Evolutionary conservation across 257 asterid species (phyloP), one percentile per base, ranked within the genome.

Genomic region (Agastache rugosa): DNA sequence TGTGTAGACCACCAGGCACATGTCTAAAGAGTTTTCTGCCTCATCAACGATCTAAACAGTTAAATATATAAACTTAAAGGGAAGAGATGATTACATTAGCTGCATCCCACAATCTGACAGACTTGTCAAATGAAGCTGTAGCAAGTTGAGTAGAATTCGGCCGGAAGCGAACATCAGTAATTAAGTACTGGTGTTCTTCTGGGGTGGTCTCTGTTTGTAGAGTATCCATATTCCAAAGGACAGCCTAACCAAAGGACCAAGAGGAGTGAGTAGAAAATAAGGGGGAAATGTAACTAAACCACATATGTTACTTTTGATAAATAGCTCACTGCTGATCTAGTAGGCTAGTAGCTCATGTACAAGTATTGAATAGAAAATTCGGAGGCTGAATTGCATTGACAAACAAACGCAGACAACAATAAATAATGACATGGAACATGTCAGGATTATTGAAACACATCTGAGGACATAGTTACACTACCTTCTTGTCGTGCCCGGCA

Each of bases 401-500:
- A 67, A 14, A 15, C 41, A 63, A 19, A 76, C 31, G 70, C 60
- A 69, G 56, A 42, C 15, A 64, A 19, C 16, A 70, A 58, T 56
- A 65, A 27, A 37, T 3, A 37, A 62, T 44, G 35, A 47, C 67
- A 77, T n/a, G 41, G 44, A n/a, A 15, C 71, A 75, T 20, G 11
- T 35, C 27, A 17, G 48, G 55, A 65, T 71, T 17, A 69, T 50
- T 65, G 47, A 58, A 58, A 71, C 16, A 27, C 53, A 44, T 35
- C 1, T 4, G 20, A 14, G 22, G 67, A 74, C 67, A 42, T 19
- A 20, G 29, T 29, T 42, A 22, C 59, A 8, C 16, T 82, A 94
- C 99, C 97, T 89, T 92, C 86, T 87, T 89, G 84, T 92, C 98
- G 78, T 92, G 99, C 73, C 99, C 99, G 51, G 93, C 99, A 87